Evolutionary conservation across 192 early-diverging fungal species (phyloP).

Genomic region (Gigaspora rosea): DNA sequence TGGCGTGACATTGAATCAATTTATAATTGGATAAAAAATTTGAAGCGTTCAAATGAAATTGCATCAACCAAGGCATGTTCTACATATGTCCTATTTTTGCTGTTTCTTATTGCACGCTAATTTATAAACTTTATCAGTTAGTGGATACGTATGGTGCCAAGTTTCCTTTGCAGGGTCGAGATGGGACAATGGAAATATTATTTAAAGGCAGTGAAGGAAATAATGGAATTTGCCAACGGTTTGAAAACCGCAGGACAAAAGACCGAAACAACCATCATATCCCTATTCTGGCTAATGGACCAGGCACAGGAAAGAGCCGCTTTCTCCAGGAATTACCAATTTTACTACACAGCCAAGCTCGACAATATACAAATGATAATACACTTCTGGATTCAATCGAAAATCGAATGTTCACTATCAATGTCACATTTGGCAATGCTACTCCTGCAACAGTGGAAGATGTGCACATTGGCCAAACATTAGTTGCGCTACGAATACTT

Average conservation of each 20-base stretch:
- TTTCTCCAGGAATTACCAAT: background rate
- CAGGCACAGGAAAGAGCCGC: conserved; percentile 18
- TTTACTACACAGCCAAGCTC: background rate
- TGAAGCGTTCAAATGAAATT: too few species aligned
- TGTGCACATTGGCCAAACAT: background rate
- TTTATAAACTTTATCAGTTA: too few species aligned
- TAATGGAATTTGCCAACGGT: background rate
- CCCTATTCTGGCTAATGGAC: conserved; percentile 14
- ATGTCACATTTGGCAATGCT: background rate
- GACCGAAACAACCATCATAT: conserved; percentile 4
- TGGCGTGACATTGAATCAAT: too few species aligned
- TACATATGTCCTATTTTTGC: too few species aligned
- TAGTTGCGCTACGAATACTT: background rate
- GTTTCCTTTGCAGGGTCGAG: too few species aligned
- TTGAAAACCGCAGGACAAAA: background rate
- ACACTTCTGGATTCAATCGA: too few species aligned
- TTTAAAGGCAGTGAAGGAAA: background rate
- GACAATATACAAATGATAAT: background rate
- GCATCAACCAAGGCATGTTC: too few species aligned
- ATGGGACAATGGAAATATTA: background rate
- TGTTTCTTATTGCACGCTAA: too few species aligned
- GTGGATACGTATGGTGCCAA: too few species aligned
- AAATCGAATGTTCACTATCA: background rate
- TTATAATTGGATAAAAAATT: too few species aligned
- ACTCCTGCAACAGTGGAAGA: background rate